Conservation (phyloP, 2,329 filamentous ascomycete genomes). For the Ceratocystis smalleyi region DNA sequence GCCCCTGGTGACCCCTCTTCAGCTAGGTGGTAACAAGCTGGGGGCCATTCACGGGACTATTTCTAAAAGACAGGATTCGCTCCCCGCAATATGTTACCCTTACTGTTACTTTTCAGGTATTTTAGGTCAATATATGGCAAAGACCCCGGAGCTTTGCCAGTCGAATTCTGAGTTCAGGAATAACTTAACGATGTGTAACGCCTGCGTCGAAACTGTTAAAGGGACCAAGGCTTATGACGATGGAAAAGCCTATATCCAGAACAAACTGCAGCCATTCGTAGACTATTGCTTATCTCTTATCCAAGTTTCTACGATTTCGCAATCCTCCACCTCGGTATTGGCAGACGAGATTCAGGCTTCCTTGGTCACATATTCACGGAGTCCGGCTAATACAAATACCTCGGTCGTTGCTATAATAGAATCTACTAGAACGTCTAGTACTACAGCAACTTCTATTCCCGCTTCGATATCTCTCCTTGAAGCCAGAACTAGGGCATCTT, state of each 20-base stretch:
- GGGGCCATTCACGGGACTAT: not conserved
- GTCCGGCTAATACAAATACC: not conserved
- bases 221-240: not conserved
- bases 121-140: no score
- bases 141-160: no score
- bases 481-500: not conserved
- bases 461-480: not conserved
- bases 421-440: not conserved
- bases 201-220: constrained; percentile 18
- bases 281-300: no score
- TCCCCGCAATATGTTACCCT: constrained; percentile 26
- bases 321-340: not conserved
- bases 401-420: not conserved
- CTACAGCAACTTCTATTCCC: not conserved
- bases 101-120: no score
- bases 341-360: not conserved
- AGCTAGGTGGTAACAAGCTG: no score
- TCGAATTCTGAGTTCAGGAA: constrained; percentile 28
- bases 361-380: not conserved
- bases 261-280: not conserved
- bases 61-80: constrained; percentile 19
- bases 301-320: no score
- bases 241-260: not conserved
- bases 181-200: constrained; percentile 32
- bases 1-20: constrained; percentile 18